These are phyloP conservation scores for Aquilaria agallochum DNA, from an alignment of 441 rosid genomes.

Conservation along the genomic window DNA sequence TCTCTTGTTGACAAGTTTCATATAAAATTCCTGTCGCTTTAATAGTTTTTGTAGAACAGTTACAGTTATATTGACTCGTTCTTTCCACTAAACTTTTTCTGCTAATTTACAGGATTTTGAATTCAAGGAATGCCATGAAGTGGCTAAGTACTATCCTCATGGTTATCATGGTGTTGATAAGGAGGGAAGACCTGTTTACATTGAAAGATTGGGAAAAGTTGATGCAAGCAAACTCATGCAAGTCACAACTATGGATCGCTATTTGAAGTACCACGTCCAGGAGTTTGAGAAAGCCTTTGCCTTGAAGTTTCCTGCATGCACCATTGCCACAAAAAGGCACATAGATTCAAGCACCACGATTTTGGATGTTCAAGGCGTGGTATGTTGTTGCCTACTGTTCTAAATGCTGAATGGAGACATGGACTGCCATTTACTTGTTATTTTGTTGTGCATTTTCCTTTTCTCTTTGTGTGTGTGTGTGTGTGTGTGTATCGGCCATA, in stretches of 20 bases:
- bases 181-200: conserved; percentile 94
- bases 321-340: conserved; percentile 91
- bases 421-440: conserved; percentile 5
- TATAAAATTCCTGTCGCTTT: conserved; percentile 5
- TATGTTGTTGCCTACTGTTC: conserved; percentile 33
- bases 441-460: conserved; percentile 4
- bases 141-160: conserved; percentile 84
- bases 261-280: conserved; percentile 82
- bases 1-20: conserved; percentile 12
- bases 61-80: neutral
- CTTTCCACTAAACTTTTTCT: conserved; percentile 13
- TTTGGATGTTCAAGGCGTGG: conserved; percentile 98
- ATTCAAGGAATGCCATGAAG: conserved; percentile 66
- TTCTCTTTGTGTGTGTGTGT: neutral
- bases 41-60: neutral
- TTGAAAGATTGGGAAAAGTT: conserved; percentile 93
- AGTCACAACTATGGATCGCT: conserved; percentile 86
- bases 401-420: conserved; percentile 13
- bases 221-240: conserved; percentile 93
- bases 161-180: conserved; percentile 97
- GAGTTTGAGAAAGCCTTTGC: conserved; percentile 90
- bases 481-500: neutral
- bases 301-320: conserved; percentile 91
- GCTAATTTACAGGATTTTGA: conserved; percentile 19
- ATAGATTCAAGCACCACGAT: conserved; percentile 95